A percentile compares a stretch with the other conserved stretches of the same genome.
Conservation (phyloP, 1,284 basidiomycete genomes). For the Entoloma clypeatum region DNA sequence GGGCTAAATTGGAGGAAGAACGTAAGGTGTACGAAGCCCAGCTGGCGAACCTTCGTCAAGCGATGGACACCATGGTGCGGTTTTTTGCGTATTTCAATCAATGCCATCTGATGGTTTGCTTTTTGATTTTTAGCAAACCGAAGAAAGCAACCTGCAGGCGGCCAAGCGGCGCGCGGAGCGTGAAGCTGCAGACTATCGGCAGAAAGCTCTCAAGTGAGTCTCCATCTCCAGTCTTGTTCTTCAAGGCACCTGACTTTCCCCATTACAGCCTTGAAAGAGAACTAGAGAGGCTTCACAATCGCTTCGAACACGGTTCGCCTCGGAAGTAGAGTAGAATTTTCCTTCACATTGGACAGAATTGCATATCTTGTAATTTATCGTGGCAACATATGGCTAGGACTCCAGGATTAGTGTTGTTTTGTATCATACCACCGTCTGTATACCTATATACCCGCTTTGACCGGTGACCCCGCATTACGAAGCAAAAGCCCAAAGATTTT, state of each 20-base stretch:
- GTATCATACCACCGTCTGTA: too few relatives aligned
- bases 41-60: slow-evolving; percentile 50
- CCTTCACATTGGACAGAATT: too few relatives aligned
- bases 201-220: slow-evolving; percentile 63
- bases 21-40: slow-evolving; percentile 55
- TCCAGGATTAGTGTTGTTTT: too few relatives aligned
- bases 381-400: too few relatives aligned
- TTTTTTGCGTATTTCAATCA: slow-evolving; percentile 5
- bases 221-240: slow-evolving; percentile 1
- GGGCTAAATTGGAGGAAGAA: slow-evolving; percentile 61
- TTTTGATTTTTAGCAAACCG: slow-evolving; percentile 53
- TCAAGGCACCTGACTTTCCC: slow-evolving; percentile 10
- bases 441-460: too few relatives aligned
- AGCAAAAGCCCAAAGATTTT: too few relatives aligned
- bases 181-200: slow-evolving; percentile 69
- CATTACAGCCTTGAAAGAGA: slow-evolving; percentile 59
- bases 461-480: too few relatives aligned
- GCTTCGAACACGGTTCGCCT: slow-evolving; percentile 53
- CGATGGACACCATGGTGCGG: slow-evolving; percentile 56
- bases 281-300: slow-evolving; percentile 63
- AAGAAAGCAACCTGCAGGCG: slow-evolving; percentile 61
- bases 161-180: slow-evolving; percentile 73
- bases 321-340: too few relatives aligned
- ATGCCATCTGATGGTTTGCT: slow-evolving; percentile 1
- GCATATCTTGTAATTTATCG: too few relatives aligned